Evolutionary conservation across 139 green algal species (phyloP).

Genomic region (Prasinococcaceae sp.): DNA sequence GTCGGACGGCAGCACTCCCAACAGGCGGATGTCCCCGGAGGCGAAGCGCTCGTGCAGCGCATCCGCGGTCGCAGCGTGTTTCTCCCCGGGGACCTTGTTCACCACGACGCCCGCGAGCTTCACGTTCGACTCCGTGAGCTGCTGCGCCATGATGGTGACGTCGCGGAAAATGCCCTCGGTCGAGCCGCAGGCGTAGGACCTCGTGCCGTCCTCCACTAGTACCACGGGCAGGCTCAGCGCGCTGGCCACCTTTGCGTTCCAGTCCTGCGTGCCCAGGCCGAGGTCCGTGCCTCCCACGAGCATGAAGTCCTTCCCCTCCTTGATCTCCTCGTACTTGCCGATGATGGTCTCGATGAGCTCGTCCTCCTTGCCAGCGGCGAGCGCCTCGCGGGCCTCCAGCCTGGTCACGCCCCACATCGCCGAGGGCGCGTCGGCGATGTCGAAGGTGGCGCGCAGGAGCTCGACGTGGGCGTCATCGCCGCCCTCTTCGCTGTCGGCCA

Average conservation of each 20-base stretch:
- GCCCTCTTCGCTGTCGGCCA: no score
- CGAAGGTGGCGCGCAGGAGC: no score
- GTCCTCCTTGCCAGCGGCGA: neutral
- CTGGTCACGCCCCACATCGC: neutral
- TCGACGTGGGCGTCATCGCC: no score
- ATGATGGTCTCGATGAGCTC: conserved; percentile 3
- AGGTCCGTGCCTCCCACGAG: neutral
- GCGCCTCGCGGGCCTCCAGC: neutral
- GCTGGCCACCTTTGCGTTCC: neutral
- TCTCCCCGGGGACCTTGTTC: neutral
- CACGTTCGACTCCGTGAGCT: conserved; percentile 2
- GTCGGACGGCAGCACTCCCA: neutral
- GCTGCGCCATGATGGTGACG: neutral
- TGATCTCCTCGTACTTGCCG: neutral
- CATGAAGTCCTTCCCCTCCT: conserved; percentile 1
- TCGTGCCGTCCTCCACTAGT: neutral
- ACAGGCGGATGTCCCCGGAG: neutral
- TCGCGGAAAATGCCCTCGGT: no score
- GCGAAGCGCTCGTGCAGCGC: conserved; percentile 5
- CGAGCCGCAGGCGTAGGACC: no score
- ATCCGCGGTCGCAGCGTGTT: neutral
- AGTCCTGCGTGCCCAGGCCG: neutral
- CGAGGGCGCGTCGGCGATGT: neutral
- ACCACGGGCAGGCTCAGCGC: neutral
- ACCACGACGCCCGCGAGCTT: conserved; percentile 1